Base-by-base conservation (phyloP, 1,139 yeast species). In the Kodamaea sp. region DNA sequence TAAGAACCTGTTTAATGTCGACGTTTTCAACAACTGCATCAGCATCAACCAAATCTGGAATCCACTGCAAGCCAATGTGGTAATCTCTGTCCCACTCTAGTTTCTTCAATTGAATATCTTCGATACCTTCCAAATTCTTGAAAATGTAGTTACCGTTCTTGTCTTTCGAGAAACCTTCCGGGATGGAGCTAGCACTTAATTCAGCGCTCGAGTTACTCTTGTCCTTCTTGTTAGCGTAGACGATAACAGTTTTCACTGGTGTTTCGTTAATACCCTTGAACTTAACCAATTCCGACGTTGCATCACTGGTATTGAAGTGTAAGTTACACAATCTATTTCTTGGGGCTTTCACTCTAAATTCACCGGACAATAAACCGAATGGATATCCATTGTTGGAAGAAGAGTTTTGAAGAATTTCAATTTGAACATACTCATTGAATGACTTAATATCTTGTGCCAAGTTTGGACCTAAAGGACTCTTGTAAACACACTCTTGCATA, bases 1-100 rank as follows among this genome's bases (percentile, higher is more conserved):
- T 29, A 8, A 40, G 50, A 10, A 59, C 58, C 31, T 65, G 63
- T 5, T 58, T 55, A 34, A 61, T 65, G 33, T 56, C 65, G 4
- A 15, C 4, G 24, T 58, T 69, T 20, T 64, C 70, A 10, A 55
- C 61, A 15, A 57, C 62, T 22, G 63, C 69, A 9, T 24, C 11
- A 36, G 66, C 68, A 29, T 75, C 78, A 45, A 77, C 69, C 43
- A 82, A 68, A 41, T 74, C 74, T 4, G 95, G 95, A 31, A 84
- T 67, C 96, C 96, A 87, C 53, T 84, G 85, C 40, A 88, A 55
- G 2, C 82, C 85, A 36, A 88, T 47, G 46, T 74, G 84, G 53
- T 78, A 84, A 1, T 69, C 64, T 37, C 65, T 67, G 10, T 73
- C 63, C 81, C 87, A 82, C 50, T 75, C 70, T 27, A 84, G 63